These are phyloP conservation scores for Fusarium coffeatum DNA, from an alignment of 2,329 filamentous ascomycete genomes.

Conservation along the genomic window DNA sequence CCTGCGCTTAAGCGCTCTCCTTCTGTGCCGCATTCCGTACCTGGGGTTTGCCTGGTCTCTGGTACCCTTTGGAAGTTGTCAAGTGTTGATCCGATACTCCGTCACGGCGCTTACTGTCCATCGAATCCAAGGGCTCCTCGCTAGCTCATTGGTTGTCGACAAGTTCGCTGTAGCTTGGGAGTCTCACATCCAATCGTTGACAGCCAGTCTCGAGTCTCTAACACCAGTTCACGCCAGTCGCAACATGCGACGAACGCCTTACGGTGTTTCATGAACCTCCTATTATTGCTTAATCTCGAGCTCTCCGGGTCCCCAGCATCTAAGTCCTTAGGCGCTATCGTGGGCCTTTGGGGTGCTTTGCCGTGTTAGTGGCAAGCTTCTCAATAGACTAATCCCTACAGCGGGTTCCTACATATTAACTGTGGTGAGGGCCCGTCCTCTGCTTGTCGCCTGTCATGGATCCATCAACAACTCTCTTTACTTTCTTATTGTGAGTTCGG, in stretches of 20 bases:
- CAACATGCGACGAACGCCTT: conserved; percentile 42
- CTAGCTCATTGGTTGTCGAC: conserved; percentile 33
- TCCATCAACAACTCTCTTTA: conserved; percentile 73
- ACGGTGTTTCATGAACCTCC: conserved; percentile 44
- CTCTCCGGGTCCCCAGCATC: conserved; percentile 22
- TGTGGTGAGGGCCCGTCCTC: conserved; percentile 22
- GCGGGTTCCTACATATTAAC: conserved; percentile 45
- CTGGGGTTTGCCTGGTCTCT: conserved; percentile 22
- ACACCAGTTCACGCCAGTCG: conserved; percentile 38
- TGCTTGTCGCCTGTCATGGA: conserved; percentile 58
- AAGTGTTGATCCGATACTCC: conserved; percentile 22
- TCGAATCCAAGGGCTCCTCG: conserved; percentile 20
- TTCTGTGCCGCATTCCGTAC: conserved; percentile 39
- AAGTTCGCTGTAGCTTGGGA: conserved; percentile 36
- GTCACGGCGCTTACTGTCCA: conserved; percentile 43
- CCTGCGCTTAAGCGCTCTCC: conserved; percentile 38
- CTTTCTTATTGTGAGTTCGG: conserved; percentile 73
- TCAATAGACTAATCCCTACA: conserved; percentile 20
- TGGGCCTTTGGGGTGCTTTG: conserved; percentile 38
- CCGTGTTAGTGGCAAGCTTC: conserved; percentile 25
- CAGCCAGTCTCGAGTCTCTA: conserved; percentile 27
- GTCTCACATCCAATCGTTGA: conserved; percentile 32
- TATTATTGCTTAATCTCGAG: conserved; percentile 37
- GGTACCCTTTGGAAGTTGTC: conserved; percentile 35
- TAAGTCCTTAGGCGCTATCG: conserved; percentile 42